These are phyloP conservation scores for Phalaenopsis equestris DNA, from an alignment of 106 monocot genomes.

Conservation along the genomic window DNA sequence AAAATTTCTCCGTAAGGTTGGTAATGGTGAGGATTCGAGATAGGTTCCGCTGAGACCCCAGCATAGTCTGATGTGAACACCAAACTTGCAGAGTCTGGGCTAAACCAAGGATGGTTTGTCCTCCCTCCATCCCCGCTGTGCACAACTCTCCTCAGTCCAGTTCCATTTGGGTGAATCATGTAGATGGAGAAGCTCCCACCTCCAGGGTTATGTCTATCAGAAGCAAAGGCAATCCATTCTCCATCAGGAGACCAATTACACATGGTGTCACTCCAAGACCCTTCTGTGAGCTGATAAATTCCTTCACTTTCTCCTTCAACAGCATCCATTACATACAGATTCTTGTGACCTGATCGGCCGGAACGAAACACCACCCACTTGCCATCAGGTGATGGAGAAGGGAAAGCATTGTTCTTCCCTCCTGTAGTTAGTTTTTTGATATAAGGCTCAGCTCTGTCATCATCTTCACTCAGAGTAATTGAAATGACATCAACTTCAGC, in stretches of 20 bases:
- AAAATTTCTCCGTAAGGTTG: constrained; percentile 72
- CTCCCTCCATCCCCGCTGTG: constrained; percentile 59
- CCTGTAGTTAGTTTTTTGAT: constrained; percentile 68
- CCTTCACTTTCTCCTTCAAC: constrained; percentile 35
- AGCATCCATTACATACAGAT: constrained; percentile 92
- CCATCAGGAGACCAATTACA: constrained; percentile 72
- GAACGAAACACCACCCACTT: constrained; percentile 88
- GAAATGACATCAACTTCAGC: constrained; percentile 72
- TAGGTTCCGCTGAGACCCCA: constrained; percentile 51
- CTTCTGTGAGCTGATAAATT: constrained; percentile 32
- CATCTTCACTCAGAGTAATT: constrained; percentile 29
- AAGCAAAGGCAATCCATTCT: constrained; percentile 62
- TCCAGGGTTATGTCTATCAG: constrained; percentile 51
- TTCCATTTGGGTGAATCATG: constrained; percentile 54
- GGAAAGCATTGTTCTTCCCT: constrained; percentile 89
- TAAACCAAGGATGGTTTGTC: constrained; percentile 58
- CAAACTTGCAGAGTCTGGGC: constrained; percentile 46
- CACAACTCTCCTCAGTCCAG: constrained; percentile 43
- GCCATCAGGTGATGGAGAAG: constrained; percentile 88
- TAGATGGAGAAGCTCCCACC: constrained; percentile 48
- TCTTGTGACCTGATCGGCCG: constrained; percentile 80
- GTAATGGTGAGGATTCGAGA: constrained; percentile 52
- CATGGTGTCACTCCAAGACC: constrained; percentile 72
- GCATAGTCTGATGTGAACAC: constrained; percentile 60
- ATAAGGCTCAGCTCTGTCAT: constrained; percentile 4